Percentiles rank a stretch among this genome's conserved stretches.
Conservation (phyloP, 768 basidiomycete genomes). For the Hygrocybe punicea region DNA sequence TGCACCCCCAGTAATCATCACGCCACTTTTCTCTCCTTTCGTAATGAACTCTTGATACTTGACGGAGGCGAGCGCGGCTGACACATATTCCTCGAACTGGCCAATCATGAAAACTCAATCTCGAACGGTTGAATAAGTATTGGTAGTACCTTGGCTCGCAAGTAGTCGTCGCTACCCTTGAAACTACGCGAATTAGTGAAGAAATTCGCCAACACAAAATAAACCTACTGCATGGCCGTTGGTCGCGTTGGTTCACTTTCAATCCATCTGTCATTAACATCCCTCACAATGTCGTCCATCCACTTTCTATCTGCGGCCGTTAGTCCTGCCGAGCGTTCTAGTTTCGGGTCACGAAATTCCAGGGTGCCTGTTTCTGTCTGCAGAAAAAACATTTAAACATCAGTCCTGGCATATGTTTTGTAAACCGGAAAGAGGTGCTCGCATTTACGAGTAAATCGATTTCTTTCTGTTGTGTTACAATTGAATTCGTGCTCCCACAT, state of each 20-base stretch:
- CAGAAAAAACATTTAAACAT: background rate
- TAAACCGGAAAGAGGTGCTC: slow-evolving; percentile 16
- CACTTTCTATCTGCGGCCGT: slow-evolving; percentile 94
- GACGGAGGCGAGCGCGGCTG: slow-evolving; percentile 79
- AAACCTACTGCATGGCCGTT: slow-evolving; percentile 62
- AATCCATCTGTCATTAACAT: slow-evolving; percentile 80
- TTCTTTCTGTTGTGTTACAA: slow-evolving; percentile 89
- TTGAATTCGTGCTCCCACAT: slow-evolving; percentile 93
- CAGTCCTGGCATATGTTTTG: background rate
- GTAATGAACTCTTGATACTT: slow-evolving; percentile 85
- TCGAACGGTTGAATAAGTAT: background rate
- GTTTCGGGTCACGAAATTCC: slow-evolving; percentile 79
- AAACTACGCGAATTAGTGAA: slow-evolving; percentile 51
- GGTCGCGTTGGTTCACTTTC: slow-evolving; percentile 56
- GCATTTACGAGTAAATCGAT: slow-evolving; percentile 91
- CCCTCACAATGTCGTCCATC: slow-evolving; percentile 92
- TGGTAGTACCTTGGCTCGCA: slow-evolving; percentile 69
- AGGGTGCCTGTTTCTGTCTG: slow-evolving; percentile 84
- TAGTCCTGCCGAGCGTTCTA: slow-evolving; percentile 74
- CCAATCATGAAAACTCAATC: background rate
- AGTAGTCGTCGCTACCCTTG: slow-evolving; percentile 93
- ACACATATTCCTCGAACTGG: slow-evolving; percentile 93
- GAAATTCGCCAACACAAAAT: slow-evolving; percentile 1
- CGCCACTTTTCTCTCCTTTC: slow-evolving; percentile 60
- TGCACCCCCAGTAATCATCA: slow-evolving; percentile 65